A percentile compares a stretch with the other conserved stretches of the same genome.
These are phyloP conservation scores for Ceratobasidium sp. DNA, from an alignment of 1,284 basidiomycete genomes.

Conservation along the genomic window DNA sequence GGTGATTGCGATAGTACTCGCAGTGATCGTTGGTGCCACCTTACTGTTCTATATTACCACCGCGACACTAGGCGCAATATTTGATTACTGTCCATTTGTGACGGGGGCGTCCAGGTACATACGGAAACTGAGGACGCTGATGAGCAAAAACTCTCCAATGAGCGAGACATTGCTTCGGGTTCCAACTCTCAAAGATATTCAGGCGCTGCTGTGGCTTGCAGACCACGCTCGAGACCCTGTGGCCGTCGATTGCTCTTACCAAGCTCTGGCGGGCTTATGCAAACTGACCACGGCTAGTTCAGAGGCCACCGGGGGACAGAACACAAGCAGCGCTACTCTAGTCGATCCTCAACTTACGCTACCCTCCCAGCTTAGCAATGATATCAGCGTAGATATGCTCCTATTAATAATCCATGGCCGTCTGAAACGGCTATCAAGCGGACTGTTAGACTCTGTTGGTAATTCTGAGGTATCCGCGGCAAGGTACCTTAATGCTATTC, in stretches of 20 bases:
- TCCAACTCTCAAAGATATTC: background rate
- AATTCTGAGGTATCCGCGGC: background rate
- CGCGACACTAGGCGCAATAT: background rate
- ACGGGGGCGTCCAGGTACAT: background rate
- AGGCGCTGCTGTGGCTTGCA: conserved; percentile 13
- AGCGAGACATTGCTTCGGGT: no score
- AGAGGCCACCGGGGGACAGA: background rate
- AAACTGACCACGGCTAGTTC: no score
- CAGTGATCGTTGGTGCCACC: conserved; percentile 4
- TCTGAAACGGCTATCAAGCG: background rate
- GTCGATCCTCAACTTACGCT: background rate
- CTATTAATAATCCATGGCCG: background rate
- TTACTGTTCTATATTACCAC: conserved; percentile 11
- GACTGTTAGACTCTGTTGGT: background rate
- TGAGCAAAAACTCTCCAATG: no score
- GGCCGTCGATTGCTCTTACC: conserved; percentile 6
- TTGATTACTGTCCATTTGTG: conserved; percentile 34
- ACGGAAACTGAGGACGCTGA: background rate
- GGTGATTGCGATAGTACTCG: conserved; percentile 13
- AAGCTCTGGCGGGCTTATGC: conserved; percentile 21
- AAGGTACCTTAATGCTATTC: background rate
- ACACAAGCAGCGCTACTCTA: background rate
- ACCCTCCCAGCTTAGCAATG: background rate
- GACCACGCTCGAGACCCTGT: conserved; percentile 10
- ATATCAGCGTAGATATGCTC: background rate